These are phyloP conservation scores for Cyclaneusma minus DNA, from an alignment of 2,329 filamentous ascomycete genomes.

Conservation along the genomic window DNA sequence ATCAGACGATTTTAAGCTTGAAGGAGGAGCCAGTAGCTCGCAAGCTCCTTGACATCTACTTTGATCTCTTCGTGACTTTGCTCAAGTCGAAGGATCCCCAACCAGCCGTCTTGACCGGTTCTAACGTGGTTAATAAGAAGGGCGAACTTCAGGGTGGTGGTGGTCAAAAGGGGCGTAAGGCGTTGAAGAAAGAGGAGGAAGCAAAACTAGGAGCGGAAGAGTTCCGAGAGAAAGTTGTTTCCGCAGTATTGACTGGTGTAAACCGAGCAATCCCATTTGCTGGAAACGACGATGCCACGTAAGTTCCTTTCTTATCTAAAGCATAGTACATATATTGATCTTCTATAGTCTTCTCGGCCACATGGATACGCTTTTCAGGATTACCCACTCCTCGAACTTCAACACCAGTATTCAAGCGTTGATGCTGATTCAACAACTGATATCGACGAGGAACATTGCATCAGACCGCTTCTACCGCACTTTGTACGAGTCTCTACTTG, in stretches of 20 bases:
- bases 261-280: conserved; percentile 94
- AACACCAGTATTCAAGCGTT: conserved; percentile 95
- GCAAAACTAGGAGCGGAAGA: conserved; percentile 20
- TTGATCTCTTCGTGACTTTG: conserved; percentile 70
- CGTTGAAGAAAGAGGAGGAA: conserved; percentile 25
- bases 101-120: conserved; percentile 20
- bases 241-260: conserved; percentile 81
- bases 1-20: conserved; percentile 82
- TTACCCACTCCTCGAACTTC: conserved; percentile 97
- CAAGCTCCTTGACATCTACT: conserved; percentile 78
- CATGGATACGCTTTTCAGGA: conserved; percentile 84
- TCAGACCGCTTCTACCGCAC: conserved; percentile 90
- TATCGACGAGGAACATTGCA: conserved; percentile 61
- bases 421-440: conserved; percentile 86
- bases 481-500: conserved; percentile 84
- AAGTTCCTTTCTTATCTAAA: conserved; percentile 19
- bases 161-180: conserved; percentile 32
- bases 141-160: conserved; percentile 37
- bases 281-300: conserved; percentile 61
- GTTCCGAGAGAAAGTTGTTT: conserved; percentile 78
- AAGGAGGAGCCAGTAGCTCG: conserved; percentile 73
- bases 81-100: conserved; percentile 42
- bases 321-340: conserved; percentile 12
- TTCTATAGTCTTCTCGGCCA: conserved; percentile 59
- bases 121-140: conserved; percentile 29